Conservation (phyloP, 192 early-diverging fungal genomes). For the Backusella luteola region DNA sequence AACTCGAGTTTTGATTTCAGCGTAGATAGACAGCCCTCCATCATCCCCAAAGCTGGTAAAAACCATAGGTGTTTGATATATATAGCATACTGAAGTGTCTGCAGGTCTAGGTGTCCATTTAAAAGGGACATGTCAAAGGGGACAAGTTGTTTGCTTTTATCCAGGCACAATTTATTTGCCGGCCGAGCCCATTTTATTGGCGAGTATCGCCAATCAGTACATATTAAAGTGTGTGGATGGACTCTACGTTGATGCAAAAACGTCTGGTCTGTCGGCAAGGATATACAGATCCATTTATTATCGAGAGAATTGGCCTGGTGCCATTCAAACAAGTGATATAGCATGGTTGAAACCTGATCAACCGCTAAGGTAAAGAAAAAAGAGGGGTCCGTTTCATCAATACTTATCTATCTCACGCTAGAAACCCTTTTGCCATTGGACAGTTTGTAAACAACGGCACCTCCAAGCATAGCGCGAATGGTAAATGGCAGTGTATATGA, state of each 20-base stretch:
- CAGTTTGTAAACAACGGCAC: constrained; percentile 49
- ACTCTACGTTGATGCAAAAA: constrained; percentile 43
- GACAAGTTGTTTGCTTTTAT: constrained; percentile 30
- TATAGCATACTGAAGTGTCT: not conserved
- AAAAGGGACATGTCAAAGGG: constrained; percentile 13
- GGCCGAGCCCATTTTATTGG: constrained; percentile 44
- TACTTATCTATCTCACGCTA: not conserved
- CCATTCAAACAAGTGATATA: constrained; percentile 37
- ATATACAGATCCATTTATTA: constrained; percentile 40
- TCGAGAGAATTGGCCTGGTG: constrained; percentile 47
- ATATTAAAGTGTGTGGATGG: constrained; percentile 49
- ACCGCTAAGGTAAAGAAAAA: constrained; percentile 15
- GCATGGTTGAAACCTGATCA: constrained; percentile 38
- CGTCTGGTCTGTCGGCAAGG: constrained; percentile 36
- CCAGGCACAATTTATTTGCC: constrained; percentile 42
- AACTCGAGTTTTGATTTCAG: not conserved
- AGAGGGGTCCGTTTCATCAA: not conserved
- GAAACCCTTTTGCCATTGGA: constrained; percentile 44
- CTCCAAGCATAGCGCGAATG: constrained; percentile 32
- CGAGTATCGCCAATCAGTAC: constrained; percentile 43
- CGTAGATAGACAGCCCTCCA: not conserved
- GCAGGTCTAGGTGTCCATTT: constrained; percentile 27
- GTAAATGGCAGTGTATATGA: not conserved
- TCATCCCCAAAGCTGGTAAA: constrained; percentile 15
- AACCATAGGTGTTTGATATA: not conserved